Base-by-base conservation (phyloP, 2,329 filamentous ascomycete species). In the Chaetomiaceae sp. region DNA sequence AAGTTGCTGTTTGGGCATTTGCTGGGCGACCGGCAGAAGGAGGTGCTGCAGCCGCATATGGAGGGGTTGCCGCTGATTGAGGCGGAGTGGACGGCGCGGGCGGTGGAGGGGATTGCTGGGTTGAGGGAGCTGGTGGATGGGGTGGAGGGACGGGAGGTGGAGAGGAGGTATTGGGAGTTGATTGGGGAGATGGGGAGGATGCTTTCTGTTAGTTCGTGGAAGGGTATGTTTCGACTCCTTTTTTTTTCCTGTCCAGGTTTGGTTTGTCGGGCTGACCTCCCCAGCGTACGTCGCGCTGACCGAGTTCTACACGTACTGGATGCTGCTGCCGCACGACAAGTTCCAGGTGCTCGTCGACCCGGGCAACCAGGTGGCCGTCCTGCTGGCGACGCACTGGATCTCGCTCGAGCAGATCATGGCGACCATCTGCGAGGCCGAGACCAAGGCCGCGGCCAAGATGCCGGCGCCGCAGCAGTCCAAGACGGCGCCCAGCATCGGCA, bases 221-320 rank as follows among this genome's bases (percentile, higher is more conserved):
- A 75, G 36, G 81, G 82, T 75, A 66, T 71, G 67, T 46, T 33
- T 40, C 45, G 38, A 8, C 20, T 20, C 12, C 27, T n/a, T 31
- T 38, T 29, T 12, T 19, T 42, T 33, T 44, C 46, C 37, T 25
- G 6, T 27, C 9, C 25, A 11, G 34, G 6, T 44, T 19, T 22
- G 23, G 34, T 17, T 9, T 23, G 6, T 34, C 19, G 17, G 17
- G 17, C 43, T 40, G 33, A 40, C 34, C 17, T n/a, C 11, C 14
- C 46, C 36, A 79, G 79, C 78, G 15, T 81, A 80, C 61, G 69
- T 74, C 56, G 67, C 73, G n/a, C 71, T 81, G 48, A 70, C 70
- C 38, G 66, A 70, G 50, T 77, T 80, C 60, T 81, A 79, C 62
- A 71, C 64, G 4, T 82, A 79, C 79, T 82, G 79, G 79, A 81